Evolutionary conservation across 345 rosid genomes (phyloP), one percentile per base, ranked within the genome.

Genomic region (Linum usitatissimum): DNA sequence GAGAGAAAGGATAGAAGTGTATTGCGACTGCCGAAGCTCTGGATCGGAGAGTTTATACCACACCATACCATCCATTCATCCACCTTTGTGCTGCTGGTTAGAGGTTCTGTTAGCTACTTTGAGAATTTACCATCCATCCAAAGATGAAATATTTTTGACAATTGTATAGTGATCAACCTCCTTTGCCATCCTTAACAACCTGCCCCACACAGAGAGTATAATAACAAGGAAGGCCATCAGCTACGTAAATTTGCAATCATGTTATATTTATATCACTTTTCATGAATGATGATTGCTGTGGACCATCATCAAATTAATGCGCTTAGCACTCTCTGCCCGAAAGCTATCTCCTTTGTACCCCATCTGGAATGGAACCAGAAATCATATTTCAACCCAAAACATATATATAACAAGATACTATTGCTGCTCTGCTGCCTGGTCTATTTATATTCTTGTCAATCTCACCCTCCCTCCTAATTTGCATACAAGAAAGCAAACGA

Each of bases 211-310:
- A 74, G 78, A 78, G 76, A 73, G 79, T 61, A 79, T 68, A 85
- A 85, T 13, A 42, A 42, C 3, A 31, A 31, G 49, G 78, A 83
- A 83, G 73, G 79, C 78, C 80, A 83, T 83, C 88, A 83, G 83
- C 80, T 65, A 70, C 75, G 70, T 65, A 42, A 75, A 82, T 75
- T 73, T 69, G 72, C 74, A 72, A 53, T 64, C 76, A 3, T 30
- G n/a, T 19, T 59, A 17, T n/a, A 70, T 64, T 72, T 59, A 81
- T 66, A 67, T 66, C 82, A 67, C 75, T 73, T 85, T 82, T 89
- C 92, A 73, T 85, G 96, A 81, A 83, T 78, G 80, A 71, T 85
- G 96, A 67, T 91, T 76, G 78, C 84, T 91, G 81, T 86, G 94
- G 80, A 84, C 85, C 79, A 83, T 79, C 84, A 84, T 73, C n/a